Evolutionary conservation across 2,329 filamentous ascomycete genomes (phyloP).

Genomic region (Microthyrium microscopicum): DNA sequence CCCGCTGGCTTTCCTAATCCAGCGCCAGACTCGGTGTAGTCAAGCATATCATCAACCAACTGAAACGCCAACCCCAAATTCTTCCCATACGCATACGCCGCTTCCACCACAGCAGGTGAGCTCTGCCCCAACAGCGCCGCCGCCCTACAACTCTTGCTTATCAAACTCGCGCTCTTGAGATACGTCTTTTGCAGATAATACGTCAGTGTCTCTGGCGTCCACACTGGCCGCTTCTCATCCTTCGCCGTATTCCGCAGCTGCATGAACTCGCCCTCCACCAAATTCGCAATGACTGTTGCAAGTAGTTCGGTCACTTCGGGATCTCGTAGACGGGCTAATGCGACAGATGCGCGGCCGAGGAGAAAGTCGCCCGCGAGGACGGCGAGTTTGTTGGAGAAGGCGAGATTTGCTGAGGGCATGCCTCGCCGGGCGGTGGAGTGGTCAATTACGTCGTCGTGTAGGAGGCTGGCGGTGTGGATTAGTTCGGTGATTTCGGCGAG

Average conservation of each 20-base stretch:
- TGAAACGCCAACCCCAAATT: constrained; percentile 93
- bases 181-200: constrained; percentile 99
- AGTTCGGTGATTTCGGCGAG: constrained; percentile 94
- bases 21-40: constrained; percentile 73
- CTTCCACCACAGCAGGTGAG: constrained; percentile 65
- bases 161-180: constrained; percentile 86
- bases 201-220: constrained; percentile 72
- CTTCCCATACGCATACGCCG: constrained; percentile 80
- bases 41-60: constrained; percentile 92
- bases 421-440: constrained; percentile 73
- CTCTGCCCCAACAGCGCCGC: constrained; percentile 71
- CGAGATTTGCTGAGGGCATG: constrained; percentile 74
- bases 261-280: constrained; percentile 99
- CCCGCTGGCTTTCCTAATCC: constrained; percentile 91
- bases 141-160: constrained; percentile 88
- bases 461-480: constrained; percentile 88
- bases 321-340: constrained; percentile 74
- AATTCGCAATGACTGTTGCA: constrained; percentile 89
- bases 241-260: constrained; percentile 90
- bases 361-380: constrained; percentile 95
- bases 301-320: constrained; percentile 89
- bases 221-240: constrained; percentile 70
- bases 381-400: constrained; percentile 99
- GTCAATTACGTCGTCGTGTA: constrained; percentile 98
- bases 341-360: constrained; percentile 81